These are phyloP conservation scores for Candida manassasensis DNA, from an alignment of 805 yeast genomes.

Conservation along the genomic window DNA sequence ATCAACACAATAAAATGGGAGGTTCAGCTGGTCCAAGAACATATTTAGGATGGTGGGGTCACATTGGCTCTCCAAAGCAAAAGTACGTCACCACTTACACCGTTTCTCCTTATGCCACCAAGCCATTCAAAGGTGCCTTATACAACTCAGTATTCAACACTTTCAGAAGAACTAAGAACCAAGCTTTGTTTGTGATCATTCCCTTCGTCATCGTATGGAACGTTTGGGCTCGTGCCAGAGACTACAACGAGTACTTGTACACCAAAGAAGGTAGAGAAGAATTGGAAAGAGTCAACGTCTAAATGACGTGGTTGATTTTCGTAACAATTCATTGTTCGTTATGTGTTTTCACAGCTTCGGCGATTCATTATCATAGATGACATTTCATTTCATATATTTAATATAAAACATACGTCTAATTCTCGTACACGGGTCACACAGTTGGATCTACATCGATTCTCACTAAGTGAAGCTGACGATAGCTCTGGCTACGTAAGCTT, in stretches of 20 bases:
- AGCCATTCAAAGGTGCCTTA: constrained; percentile 82
- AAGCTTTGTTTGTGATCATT: constrained; percentile 67
- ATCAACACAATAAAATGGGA: constrained; percentile 16
- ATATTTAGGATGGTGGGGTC: constrained; percentile 98
- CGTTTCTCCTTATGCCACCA: constrained; percentile 90
- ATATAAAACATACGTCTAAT: no score
- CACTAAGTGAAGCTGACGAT: no score
- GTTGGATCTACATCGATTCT: no score
- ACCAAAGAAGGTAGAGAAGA: constrained; percentile 98
- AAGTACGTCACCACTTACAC: constrained; percentile 83
- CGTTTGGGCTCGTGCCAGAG: constrained; percentile 83
- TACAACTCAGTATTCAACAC: constrained; percentile 87
- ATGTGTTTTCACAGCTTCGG: no score
- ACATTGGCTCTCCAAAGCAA: constrained; percentile 81
- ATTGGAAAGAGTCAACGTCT: constrained; percentile 60
- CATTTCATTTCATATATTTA: no score
- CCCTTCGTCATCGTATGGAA: constrained; percentile 82
- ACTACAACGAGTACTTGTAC: constrained; percentile 89
- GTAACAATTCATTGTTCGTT: no score
- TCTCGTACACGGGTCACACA: no score
- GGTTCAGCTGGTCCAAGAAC: constrained; percentile 50
- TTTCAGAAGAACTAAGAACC: constrained; percentile 88
- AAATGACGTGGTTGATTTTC: no score
- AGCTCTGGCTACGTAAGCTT: no score
- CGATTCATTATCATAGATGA: no score